Evolutionary conservation across 306 rosid species (phyloP), one percentile per base, ranked within the genome.

Genomic region (Medicago truncatula): DNA sequence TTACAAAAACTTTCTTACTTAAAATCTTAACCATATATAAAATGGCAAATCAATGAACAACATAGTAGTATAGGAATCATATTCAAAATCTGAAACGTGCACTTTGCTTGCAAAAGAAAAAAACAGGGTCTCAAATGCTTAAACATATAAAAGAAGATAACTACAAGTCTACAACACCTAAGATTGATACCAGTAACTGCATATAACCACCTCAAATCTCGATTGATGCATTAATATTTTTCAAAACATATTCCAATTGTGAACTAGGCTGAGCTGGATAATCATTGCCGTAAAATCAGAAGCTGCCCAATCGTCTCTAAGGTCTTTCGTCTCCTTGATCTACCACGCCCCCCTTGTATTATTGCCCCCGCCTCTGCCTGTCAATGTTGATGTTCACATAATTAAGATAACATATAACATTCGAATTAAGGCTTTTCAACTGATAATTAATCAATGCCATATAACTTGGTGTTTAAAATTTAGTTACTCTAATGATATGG

Each of bases 1-100:
- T 47, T 49, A 18, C 1, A 36, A 49, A 41, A 8, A 34, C 21
- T 58, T 23, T 2, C n/a, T 63, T 16, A 41, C 13, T 38, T 44
- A 34, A 71, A 63, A 23, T 11, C 49, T 15, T 16, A 20, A 13
- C 14, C 39, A n/a, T n/a, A 50, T 50, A 12, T 21, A n/a, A 71
- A 59, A 50, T 16, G 1, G 7, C 8, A 78, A 50, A 20, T 41
- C 13, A 79, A 50, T 28, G 36, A 78, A 62, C n/a, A n/a, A n/a
- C 13, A 18, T n/a, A 14, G 53, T 28, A 17, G 71, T 5, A 61
- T 50, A 16, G 50, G 50, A 75, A 38, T 76, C 56, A 66, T 53
- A 66, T 38, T 67, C 16, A n/a, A n/a, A n/a, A n/a, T n/a, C n/a
- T n/a, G n/a, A n/a, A n/a, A n/a, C n/a, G n/a, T n/a, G n/a, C n/a